phyloP scores from a whole-genome alignment of 768 basidiomycete species.

The Suillus subalutaceus region DNA sequence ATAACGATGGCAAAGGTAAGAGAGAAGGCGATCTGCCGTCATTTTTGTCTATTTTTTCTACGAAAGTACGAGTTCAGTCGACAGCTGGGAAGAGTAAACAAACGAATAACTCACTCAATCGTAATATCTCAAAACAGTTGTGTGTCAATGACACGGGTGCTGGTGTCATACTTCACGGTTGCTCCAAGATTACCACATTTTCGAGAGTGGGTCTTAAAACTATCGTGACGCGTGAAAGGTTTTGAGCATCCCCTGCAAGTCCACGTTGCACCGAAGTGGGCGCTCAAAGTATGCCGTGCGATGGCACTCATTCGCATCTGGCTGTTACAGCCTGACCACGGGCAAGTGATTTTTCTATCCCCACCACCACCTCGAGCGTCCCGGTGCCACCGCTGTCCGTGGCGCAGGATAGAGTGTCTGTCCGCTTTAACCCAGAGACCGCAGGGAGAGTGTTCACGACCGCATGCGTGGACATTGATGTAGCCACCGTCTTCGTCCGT shows the following conservation, averaged over 20 bases:
- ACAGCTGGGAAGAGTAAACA: neutral
- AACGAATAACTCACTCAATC: neutral
- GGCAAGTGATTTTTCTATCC: neutral
- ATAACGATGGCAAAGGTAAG: too few relatives aligned
- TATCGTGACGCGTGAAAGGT: neutral
- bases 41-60: too few relatives aligned
- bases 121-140: neutral
- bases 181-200: neutral
- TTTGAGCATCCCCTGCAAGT: neutral
- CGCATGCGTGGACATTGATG: neutral
- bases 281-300: neutral
- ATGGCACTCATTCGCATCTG: neutral
- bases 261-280: neutral
- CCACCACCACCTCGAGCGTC: neutral
- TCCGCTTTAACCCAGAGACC: constrained; percentile 9
- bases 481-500: neutral
- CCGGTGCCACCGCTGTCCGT: constrained; percentile 5
- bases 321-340: constrained; percentile 5
- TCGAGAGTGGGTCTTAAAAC: neutral
- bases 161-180: neutral
- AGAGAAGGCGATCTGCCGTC: too few relatives aligned
- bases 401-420: constrained; percentile 2
- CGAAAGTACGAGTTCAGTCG: neutral
- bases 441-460: neutral
- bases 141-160: neutral